phyloP scores from a whole-genome alignment of 768 basidiomycete genomes.

The Terana coerulea region DNA sequence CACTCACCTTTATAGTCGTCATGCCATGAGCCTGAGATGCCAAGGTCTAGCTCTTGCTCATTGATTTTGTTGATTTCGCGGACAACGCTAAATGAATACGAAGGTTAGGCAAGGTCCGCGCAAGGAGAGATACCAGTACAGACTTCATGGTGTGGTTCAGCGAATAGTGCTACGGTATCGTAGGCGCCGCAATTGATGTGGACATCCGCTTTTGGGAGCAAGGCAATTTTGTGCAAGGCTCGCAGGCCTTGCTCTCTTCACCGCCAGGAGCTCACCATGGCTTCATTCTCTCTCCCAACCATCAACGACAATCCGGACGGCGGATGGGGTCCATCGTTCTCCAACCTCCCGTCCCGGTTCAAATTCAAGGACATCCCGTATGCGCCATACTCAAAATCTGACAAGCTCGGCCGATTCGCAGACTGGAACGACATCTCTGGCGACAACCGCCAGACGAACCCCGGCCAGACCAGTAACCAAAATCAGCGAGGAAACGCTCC shows the following conservation, averaged over 20 bases:
- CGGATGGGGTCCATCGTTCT: slow-evolving; percentile 86
- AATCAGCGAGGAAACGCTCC: slow-evolving; percentile 47
- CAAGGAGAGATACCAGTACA: too few species aligned
- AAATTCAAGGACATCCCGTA: slow-evolving; percentile 99
- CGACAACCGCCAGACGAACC: slow-evolving; percentile 55
- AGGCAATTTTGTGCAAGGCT: slow-evolving; percentile 4
- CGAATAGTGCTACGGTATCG: background rate
- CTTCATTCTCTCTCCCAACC: slow-evolving; percentile 80
- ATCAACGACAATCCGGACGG: slow-evolving; percentile 93
- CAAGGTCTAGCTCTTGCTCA: slow-evolving; percentile 81
- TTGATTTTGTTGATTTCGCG: slow-evolving; percentile 94
- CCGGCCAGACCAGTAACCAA: slow-evolving; percentile 39
- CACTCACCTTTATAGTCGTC: slow-evolving; percentile 84
- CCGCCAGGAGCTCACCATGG: slow-evolving; percentile 37
- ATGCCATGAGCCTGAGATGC: slow-evolving; percentile 81
- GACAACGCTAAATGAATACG: slow-evolving; percentile 59
- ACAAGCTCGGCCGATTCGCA: slow-evolving; percentile 95
- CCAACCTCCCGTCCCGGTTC: slow-evolving; percentile 84
- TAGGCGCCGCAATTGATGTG: slow-evolving; percentile 5
- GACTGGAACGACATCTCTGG: slow-evolving; percentile 89
- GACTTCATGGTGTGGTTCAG: slow-evolving; percentile 7
- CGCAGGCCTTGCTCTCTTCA: background rate
- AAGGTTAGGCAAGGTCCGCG: background rate
- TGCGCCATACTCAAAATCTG: slow-evolving; percentile 97
- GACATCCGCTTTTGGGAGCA: slow-evolving; percentile 4